Evolutionary conservation across 192 early-diverging fungal species (phyloP).

Genomic region (Umbelopsis isabellina): DNA sequence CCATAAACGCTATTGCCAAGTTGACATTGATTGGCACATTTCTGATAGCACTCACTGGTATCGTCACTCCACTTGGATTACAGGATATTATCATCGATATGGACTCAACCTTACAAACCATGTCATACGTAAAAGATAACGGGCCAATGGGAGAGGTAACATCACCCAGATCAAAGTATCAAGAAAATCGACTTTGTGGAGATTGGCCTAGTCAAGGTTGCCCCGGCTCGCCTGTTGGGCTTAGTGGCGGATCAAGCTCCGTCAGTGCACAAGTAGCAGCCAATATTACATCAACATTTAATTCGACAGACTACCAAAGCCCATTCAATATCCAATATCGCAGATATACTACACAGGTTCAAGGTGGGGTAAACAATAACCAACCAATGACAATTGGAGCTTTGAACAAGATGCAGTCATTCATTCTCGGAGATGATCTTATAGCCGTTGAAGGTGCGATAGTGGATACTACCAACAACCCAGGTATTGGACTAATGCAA

Average conservation of each 20-base stretch:
- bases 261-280: neutral
- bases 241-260: neutral
- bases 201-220: neutral
- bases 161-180: conserved; percentile 3
- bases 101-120: neutral
- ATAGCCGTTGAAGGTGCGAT: neutral
- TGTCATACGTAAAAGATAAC: neutral
- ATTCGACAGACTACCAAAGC: neutral
- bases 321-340: conserved; percentile 7
- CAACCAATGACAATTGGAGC: neutral
- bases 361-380: neutral
- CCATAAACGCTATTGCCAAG: neutral
- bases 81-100: neutral
- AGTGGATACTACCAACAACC: neutral
- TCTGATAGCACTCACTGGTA: neutral
- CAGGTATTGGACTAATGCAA: conserved; percentile 1
- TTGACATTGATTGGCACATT: neutral
- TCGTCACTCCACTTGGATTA: neutral
- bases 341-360: neutral
- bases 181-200: neutral
- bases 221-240: neutral
- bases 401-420: neutral
- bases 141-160: neutral
- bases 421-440: neutral
- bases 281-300: conserved; percentile 5